These are phyloP conservation scores for Purpureocillium takamizusanense DNA, from an alignment of 2,329 filamentous ascomycete genomes.

Conservation along the genomic window DNA sequence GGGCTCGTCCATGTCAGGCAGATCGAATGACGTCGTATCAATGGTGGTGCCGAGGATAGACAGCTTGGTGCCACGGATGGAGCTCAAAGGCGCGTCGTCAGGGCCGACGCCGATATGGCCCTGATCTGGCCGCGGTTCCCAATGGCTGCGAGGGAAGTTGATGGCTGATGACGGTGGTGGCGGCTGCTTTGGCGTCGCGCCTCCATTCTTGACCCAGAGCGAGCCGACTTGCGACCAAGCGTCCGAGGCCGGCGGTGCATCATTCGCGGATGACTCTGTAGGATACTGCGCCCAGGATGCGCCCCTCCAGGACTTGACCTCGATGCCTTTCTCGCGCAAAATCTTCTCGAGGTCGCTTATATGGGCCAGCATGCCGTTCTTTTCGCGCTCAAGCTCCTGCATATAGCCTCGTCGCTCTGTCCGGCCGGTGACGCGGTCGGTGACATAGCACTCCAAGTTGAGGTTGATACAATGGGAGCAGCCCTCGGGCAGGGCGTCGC, in stretches of 20 bases:
- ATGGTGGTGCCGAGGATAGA: slow-evolving; percentile 73
- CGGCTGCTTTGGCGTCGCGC: slow-evolving; percentile 3
- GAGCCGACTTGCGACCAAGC: slow-evolving; percentile 22
- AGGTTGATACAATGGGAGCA: slow-evolving; percentile 76
- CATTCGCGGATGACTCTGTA: slow-evolving; percentile 14
- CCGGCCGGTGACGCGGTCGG: slow-evolving; percentile 76
- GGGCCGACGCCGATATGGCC: slow-evolving; percentile 58
- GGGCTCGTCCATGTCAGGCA: slow-evolving; percentile 54
- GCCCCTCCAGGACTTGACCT: slow-evolving; percentile 44
- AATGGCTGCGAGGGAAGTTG: slow-evolving; percentile 20
- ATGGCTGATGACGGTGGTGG: slow-evolving; percentile 11
- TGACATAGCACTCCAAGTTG: slow-evolving; percentile 71
- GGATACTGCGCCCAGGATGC: slow-evolving; percentile 18
- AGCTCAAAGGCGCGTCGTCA: slow-evolving; percentile 57
- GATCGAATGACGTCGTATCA: slow-evolving; percentile 65
- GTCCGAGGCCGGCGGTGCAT: slow-evolving; percentile 14
- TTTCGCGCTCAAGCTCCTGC: slow-evolving; percentile 66
- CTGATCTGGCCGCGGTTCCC: slow-evolving; percentile 41
- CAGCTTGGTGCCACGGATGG: slow-evolving; percentile 67
- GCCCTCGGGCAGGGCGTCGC: slow-evolving; percentile 70
- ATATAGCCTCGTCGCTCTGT: slow-evolving; percentile 72
- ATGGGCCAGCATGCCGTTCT: slow-evolving; percentile 55
- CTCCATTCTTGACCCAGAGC: slow-evolving; percentile 23
- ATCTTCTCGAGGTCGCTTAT: slow-evolving; percentile 61
- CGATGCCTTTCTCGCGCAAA: slow-evolving; percentile 49